Conservation (phyloP, 129 eudicot species). For the Gnaphalium uliginosum region DNA sequence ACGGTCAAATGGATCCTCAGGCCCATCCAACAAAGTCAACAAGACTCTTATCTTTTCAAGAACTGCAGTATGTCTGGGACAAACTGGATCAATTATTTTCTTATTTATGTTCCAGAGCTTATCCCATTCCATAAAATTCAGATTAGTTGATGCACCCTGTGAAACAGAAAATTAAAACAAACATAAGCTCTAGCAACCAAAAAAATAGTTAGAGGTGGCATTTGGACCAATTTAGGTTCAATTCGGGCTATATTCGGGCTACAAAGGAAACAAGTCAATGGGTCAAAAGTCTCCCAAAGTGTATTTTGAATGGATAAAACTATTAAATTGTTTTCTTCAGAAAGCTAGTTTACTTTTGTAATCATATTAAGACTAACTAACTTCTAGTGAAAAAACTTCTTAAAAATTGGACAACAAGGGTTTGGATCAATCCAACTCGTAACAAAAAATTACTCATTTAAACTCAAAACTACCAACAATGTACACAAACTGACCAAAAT, state of each 20-base stretch:
- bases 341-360: no score
- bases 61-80: neutral
- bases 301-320: no score
- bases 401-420: neutral
- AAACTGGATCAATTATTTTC: neutral
- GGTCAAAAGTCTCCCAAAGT: no score
- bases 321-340: no score
- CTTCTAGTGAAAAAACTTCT: neutral
- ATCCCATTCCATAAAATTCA: neutral
- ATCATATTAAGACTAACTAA: no score
- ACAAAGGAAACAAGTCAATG: no score
- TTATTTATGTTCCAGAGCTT: neutral
- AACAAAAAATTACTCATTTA: no score
- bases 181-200: neutral
- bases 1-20: neutral
- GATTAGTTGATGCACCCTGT: neutral
- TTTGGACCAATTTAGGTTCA: neutral
- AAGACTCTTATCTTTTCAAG: neutral
- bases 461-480: no score
- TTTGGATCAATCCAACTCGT: neutral
- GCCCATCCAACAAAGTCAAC: neutral
- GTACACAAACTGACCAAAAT: no score
- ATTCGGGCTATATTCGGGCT: no score
- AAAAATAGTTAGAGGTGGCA: neutral
- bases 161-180: neutral